Evolutionary conservation across 2,329 filamentous ascomycete species (phyloP).

Genomic region (Emericellopsis cladophorae): DNA sequence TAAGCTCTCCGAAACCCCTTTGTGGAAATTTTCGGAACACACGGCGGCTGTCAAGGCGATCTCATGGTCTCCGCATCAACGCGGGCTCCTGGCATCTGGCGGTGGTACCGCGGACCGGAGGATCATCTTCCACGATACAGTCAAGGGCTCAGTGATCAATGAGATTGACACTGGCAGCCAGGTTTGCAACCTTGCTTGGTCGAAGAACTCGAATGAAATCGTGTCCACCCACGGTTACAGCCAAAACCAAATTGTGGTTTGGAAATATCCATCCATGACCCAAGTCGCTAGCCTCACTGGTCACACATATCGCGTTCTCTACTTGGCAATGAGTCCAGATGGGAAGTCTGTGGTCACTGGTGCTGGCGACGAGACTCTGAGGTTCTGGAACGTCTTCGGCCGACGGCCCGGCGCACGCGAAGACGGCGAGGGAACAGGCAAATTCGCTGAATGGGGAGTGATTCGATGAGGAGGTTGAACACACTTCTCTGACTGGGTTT

Average conservation of each 20-base stretch:
- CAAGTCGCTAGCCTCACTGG: constrained; percentile 92
- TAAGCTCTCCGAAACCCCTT: constrained; percentile 78
- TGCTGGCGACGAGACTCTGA: constrained; percentile 86
- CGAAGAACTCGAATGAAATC: constrained; percentile 93
- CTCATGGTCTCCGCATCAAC: constrained; percentile 93
- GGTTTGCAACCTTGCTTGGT: constrained; percentile 98
- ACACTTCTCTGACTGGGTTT: too few species aligned
- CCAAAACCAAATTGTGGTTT: constrained; percentile 97
- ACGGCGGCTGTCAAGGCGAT: constrained; percentile 96
- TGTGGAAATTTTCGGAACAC: constrained; percentile 91
- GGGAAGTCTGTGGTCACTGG: constrained; percentile 90
- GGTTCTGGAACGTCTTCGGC: constrained; percentile 96
- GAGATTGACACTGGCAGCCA: constrained; percentile 95
- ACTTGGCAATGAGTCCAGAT: constrained; percentile 94
- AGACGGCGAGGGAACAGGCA: constrained; percentile 49
- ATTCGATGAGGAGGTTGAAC: constrained; percentile 43
- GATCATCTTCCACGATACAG: constrained; percentile 97
- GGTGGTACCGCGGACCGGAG: constrained; percentile 91
- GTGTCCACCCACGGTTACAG: constrained; percentile 95
- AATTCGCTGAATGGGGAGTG: constrained; percentile 68
- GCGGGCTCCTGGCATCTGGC: constrained; percentile 84
- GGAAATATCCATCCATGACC: constrained; percentile 98
- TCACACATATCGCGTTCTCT: constrained; percentile 92
- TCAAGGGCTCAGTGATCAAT: constrained; percentile 67
- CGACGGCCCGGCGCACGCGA: constrained; percentile 62